phyloP scores from a whole-genome alignment of 2,329 filamentous ascomycete species.

The Scopulariopsis brevicaulis region DNA sequence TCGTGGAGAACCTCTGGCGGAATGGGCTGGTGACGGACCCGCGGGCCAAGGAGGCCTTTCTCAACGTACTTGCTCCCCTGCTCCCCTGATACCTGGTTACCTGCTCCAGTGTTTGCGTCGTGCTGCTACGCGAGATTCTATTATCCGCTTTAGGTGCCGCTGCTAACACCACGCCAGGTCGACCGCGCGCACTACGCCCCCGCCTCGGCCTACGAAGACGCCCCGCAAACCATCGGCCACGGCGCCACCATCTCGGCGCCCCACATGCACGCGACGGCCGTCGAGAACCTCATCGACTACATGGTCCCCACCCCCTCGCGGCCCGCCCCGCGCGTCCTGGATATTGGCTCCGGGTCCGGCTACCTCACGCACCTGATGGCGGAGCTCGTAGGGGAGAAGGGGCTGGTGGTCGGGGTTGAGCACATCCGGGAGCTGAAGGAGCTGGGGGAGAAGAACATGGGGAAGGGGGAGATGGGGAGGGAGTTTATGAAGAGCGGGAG shows the following conservation, averaged over 20 bases:
- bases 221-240: constrained; percentile 43
- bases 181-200: constrained; percentile 82
- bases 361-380: constrained; percentile 86
- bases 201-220: constrained; percentile 52
- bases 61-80: constrained; percentile 37
- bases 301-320: constrained; percentile 22
- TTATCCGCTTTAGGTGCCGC: neutral
- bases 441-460: constrained; percentile 54
- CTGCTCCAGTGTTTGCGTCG: neutral
- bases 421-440: constrained; percentile 57
- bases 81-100: neutral
- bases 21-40: constrained; percentile 63
- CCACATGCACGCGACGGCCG: constrained; percentile 48
- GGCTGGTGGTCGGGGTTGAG: constrained; percentile 58
- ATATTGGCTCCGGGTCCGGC: constrained; percentile 65
- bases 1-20: constrained; percentile 67
- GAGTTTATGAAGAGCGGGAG: constrained; percentile 49
- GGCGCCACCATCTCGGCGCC: constrained; percentile 46
- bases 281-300: constrained; percentile 34
- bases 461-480: constrained; percentile 46
- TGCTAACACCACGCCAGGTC: constrained; percentile 41
- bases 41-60: constrained; percentile 69
- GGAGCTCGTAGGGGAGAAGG: constrained; percentile 50
- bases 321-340: constrained; percentile 45
- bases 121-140: neutral